Evolutionary conservation across 2,329 filamentous ascomycete genomes (phyloP), one percentile per base, ranked within the genome.

Genomic region (Fusarium albidum): DNA sequence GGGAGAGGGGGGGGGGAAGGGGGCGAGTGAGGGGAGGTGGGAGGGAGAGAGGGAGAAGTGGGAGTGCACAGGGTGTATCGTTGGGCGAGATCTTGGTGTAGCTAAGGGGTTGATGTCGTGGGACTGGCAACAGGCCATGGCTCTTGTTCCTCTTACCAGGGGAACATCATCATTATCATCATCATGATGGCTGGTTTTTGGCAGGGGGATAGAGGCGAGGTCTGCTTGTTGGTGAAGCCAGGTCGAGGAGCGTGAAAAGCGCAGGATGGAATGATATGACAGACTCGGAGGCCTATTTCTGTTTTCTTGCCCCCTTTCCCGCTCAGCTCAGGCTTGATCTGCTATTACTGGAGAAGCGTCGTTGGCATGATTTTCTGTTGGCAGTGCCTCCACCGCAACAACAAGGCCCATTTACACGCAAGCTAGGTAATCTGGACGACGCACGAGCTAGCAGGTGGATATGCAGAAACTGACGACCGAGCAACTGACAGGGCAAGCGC

Each of bases 361-460:
- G 53, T 51, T 61, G 58, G 49, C 57, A 61, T 61, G 53, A 39
- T 61, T 54, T 31, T 33, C 13, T 55, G 40, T 52, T 59, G 58
- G 49, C 49, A 59, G 59, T 35, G 29, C 55, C 49, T 59, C 58
- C 58, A 61, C 57, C 53, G 32, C 39, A 45, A 59, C 57, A 58
- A 58, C 47, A 55, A 21, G 21, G 21, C 21, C 54, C 54, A 52
- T 61, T 52, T 59, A 61, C 52, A 31, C 4, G 10, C 29, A 31
- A 55, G 47, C 49, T 56, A 52, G n/a, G n/a, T n/a, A n/a, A n/a
- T n/a, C n/a, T n/a, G n/a, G n/a, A n/a, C n/a, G n/a, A n/a, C 52
- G 34, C 37, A 45, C 56, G 46, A 52, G 40, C 42, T 41, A 52
- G 41, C 26, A 54, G 44, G 52, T 61, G 55, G 51, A 57, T 47